phyloP scores from a whole-genome alignment of 768 basidiomycete species.

The Pulveroboletus sp. region DNA sequence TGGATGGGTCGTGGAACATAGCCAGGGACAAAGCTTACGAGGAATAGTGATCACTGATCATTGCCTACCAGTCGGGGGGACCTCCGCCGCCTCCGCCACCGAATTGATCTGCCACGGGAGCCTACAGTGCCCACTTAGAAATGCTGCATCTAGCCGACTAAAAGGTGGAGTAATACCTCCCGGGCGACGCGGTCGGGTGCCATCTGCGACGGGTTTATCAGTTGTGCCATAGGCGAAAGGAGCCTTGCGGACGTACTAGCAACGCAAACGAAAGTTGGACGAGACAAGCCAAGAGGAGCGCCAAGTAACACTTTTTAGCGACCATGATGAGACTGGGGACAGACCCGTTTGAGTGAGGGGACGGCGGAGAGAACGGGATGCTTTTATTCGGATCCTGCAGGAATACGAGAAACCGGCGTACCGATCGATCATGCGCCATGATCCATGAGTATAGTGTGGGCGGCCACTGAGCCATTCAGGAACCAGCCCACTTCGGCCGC shows the following conservation, averaged over 20 bases:
- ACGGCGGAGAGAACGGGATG: conserved; percentile 5
- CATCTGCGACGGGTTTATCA: conserved; percentile 11
- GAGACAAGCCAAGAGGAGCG: conserved; percentile 20
- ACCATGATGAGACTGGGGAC: conserved; percentile 17
- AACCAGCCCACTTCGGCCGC: conserved; percentile 25
- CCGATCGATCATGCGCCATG: too few relatives aligned
- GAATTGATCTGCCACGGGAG: conserved; percentile 18
- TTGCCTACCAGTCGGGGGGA: conserved; percentile 28
- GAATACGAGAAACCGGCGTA: conserved; percentile 22
- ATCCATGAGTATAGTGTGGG: conserved; percentile 15
- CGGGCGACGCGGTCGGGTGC: conserved; percentile 6
- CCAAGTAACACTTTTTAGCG: conserved; percentile 16
- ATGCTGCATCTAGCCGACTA: background rate
- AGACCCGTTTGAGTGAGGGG: conserved; percentile 1
- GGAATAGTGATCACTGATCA: background rate
- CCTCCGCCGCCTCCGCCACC: conserved; percentile 14
- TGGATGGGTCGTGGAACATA: background rate
- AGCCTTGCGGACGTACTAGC: conserved; percentile 22
- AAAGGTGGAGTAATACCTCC: conserved; percentile 9
- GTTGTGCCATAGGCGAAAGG: background rate
- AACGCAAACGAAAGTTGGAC: conserved; percentile 20
- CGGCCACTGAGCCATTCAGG: conserved; percentile 23
- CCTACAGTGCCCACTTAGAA: conserved; percentile 13
- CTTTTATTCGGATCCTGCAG: conserved; percentile 19
- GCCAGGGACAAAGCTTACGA: conserved; percentile 10